Base-by-base conservation (phyloP, 148 eudicot species). In the Pharnaceum exiguum region DNA sequence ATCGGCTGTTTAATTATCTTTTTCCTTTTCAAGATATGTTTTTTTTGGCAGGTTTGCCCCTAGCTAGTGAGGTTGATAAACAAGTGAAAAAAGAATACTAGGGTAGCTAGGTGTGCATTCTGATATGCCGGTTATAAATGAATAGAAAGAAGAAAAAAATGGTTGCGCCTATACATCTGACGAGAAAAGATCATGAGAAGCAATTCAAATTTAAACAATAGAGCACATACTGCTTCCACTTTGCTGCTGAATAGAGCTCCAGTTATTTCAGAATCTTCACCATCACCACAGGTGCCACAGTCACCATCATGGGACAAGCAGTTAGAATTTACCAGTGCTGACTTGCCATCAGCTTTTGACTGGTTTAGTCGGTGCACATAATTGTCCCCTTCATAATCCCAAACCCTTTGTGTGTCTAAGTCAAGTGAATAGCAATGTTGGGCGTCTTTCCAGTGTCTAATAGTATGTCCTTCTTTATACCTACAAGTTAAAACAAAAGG, bases 381-480 rank as follows among this genome's bases (percentile, higher is more conserved):
- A 50, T 40, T 75, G 70, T 89, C 99, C 47, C 91, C 89, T 52
- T 75, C 90, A 59, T 94, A 94, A 83, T 94, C 99, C 99, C 99
- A 94, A 58, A 94, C 91, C 62, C 89, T 86, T 50, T 83, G 96
- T 13, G 81, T 82, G 62, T 84, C 89, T 71, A 94, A 55, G 59
- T 94, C 95, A 50, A 94, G 95, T 36, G 96, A 89, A 75, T 77
- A 89, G 74, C 83, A 73, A 73, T 94, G 99, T 42, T 82, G 79
- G 33, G 88, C 82, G 40, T 78, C 89, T 46, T 76, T 75, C 89
- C 89, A 94, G 65, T 94, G 99, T 49, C 72, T 71, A 48, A 82
- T 69, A 68, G 95, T 86, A 70, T 94, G 99, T 37, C 77, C 82
- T 58, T 80, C 77, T 71, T 94, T 86, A 64, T 94, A 94, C 77